These are phyloP conservation scores for Populus tomentosa DNA, from an alignment of 441 rosid genomes.

Conservation along the genomic window DNA sequence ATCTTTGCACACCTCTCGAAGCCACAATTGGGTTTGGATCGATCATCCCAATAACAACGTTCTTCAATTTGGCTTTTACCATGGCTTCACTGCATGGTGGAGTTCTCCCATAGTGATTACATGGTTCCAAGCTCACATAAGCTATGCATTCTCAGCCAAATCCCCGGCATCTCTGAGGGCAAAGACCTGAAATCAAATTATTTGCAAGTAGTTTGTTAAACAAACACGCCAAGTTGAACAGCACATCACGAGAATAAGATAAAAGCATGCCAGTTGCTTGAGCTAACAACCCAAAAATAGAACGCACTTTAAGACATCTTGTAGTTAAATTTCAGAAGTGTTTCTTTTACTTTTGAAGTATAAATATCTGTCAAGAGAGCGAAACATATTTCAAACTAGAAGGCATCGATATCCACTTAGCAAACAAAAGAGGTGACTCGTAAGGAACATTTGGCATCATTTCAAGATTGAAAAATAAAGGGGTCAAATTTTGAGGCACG, in stretches of 20 bases:
- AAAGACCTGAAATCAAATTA: conserved; percentile 54
- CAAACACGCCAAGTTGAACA: background rate
- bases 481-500: background rate
- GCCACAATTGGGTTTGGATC: conserved; percentile 92
- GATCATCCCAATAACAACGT: conserved; percentile 86
- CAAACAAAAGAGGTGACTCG: background rate
- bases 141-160: conserved; percentile 88
- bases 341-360: background rate
- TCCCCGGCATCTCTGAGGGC: conserved; percentile 78
- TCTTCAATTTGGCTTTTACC: conserved; percentile 80
- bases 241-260: background rate
- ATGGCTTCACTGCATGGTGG: conserved; percentile 87
- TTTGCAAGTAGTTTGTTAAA: conserved; percentile 8
- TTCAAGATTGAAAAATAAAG: background rate
- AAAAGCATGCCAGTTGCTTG: background rate
- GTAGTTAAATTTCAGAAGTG: background rate
- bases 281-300: background rate
- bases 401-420: background rate
- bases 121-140: conserved; percentile 91
- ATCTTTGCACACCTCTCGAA: conserved; percentile 61
- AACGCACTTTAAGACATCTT: background rate
- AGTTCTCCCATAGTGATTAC: conserved; percentile 88
- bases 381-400: background rate
- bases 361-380: background rate
- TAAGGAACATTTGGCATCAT: background rate